Evolutionary conservation across 345 rosid genomes (phyloP), one percentile per base, ranked within the genome.

Genomic region (Nasturtium officinale): DNA sequence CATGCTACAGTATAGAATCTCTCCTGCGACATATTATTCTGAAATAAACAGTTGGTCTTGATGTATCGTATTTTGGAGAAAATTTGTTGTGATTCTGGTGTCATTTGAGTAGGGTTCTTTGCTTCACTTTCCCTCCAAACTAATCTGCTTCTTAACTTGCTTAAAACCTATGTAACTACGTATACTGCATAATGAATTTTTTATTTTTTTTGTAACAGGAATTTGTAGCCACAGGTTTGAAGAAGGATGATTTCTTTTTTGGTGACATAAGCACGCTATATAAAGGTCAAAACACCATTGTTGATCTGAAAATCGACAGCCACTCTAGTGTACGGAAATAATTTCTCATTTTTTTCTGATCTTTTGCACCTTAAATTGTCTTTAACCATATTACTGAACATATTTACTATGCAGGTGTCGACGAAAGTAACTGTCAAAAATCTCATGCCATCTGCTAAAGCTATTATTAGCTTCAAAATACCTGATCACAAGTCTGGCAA

Each of bases 401-500:
- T 58, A 15, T 67, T 32, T 58, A 15, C 38, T 78, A 28, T 71
- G 66, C 82, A 87, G 93, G 84, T 89, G 73, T 84, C 83, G 1
- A 82, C 96, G 11, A 91, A 86, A 82, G 86, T 91, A 61, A 91
- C 88, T 65, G 61, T 89, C 42, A 81, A 77, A 78, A 89, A 86
- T 70, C 62, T 84, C 43, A 65, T 87, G 68, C 90, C 90, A 26
- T 76, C 78, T 67, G 82, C 89, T 51, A 89, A 84, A 77, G 85
- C 81, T 60, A 81, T 83, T 38, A 65, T 86, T 56, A 86, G 93
- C 84, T 91, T 89, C 79, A 82, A 69, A 69, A 78, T 87, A 63
- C 97, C 97, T 45, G 93, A 91, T 84, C 91, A 91, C 77, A 89
- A 84, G 84, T 91, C 93, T 79, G 93, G 97, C 85, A 89, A 89